A percentile compares a stretch with the other conserved stretches of the same genome.
Conservation (phyloP, 768 basidiomycete species). For the Amanita brunnescens region DNA sequence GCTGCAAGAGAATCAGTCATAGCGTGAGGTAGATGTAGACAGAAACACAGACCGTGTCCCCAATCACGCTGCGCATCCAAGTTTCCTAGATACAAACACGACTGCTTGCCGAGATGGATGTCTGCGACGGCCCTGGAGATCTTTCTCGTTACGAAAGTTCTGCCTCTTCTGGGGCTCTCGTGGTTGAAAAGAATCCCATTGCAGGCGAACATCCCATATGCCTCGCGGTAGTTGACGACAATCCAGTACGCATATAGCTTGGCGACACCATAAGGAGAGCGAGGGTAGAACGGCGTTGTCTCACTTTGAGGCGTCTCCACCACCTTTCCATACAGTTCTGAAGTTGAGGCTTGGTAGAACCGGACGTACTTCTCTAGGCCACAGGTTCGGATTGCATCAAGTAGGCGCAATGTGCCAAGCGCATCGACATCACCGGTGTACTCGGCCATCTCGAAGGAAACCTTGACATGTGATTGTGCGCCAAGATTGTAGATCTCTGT, state of each 20-base stretch:
- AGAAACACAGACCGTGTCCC: slow-evolving; percentile 71
- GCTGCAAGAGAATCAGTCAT: slow-evolving; percentile 31
- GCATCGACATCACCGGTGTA: slow-evolving; percentile 98
- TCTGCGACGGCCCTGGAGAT: slow-evolving; percentile 90
- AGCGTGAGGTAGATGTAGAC: background rate
- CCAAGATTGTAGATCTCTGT: slow-evolving; percentile 98
- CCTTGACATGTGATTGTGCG: slow-evolving; percentile 97
- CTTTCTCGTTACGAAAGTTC: slow-evolving; percentile 96
- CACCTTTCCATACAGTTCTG: slow-evolving; percentile 95
- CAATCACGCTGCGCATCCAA: slow-evolving; percentile 93
- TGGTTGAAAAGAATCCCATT: slow-evolving; percentile 99
- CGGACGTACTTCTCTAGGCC: slow-evolving; percentile 88
- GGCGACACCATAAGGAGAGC: slow-evolving; percentile 92
- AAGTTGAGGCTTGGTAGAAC: slow-evolving; percentile 97
- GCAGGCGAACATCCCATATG: slow-evolving; percentile 94
- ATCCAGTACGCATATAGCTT: slow-evolving; percentile 93
- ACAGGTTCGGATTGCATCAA: slow-evolving; percentile 94
- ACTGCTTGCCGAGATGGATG: slow-evolving; percentile 82
- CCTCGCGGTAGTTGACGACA: slow-evolving; percentile 87
- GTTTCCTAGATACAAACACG: slow-evolving; percentile 90
- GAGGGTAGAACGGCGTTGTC: slow-evolving; percentile 97
- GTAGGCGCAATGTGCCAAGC: slow-evolving; percentile 87
- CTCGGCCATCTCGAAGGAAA: slow-evolving; percentile 99
- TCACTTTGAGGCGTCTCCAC: slow-evolving; percentile 93
- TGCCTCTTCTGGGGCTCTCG: slow-evolving; percentile 89